Base-by-base conservation (phyloP, 2,329 filamentous ascomycete genomes). In the Fusarium sp. region DNA sequence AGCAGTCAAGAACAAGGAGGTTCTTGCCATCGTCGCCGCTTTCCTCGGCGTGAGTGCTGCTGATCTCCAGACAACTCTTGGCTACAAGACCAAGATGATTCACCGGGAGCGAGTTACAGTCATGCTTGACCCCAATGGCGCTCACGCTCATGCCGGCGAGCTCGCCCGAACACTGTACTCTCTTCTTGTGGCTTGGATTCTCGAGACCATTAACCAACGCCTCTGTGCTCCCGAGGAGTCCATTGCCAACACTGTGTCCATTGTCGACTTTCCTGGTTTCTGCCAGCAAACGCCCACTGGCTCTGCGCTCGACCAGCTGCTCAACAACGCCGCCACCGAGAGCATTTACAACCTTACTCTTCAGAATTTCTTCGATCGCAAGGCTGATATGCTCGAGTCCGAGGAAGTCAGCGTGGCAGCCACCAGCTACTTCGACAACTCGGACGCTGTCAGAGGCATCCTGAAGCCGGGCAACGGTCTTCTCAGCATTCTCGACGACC, bases 381-480 rank as follows among this genome's bases (percentile, higher is more conserved):
- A 95, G 75, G 93, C 93, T 1, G 94, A 98, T 61, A 86, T 96
- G 78, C 83, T 99, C 19, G 95, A 99, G 72, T 93, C 89, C 2
- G 95, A 99, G 74, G 95, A 99, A 73, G 92, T 99, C 32, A 87
- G 83, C 29, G 92, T 99, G 3, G 85, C 93, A 3, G 89, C 93
- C 1, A 97, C 94, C 0, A 97, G 92, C 78, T 99, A 98, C 76
- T 99, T 97, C 69, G 95, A 99, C 76, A 99, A 98, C 75, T 93
- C 91, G 0, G 95, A 98, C 74, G 93, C 94, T 9, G 93, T 97
- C 58, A 92, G 91, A 70, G 94, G 93, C 11, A 82, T 99, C 29
- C 80, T 99, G 51, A 99, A 98, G 79, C 84, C 92, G 53, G 92
- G 93, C 23, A 98, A 98, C 70, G 95, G 95, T 39, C 81, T 99